These are phyloP conservation scores for Phlegmacium glaucopus DNA, from an alignment of 768 basidiomycete species.

Conservation along the genomic window DNA sequence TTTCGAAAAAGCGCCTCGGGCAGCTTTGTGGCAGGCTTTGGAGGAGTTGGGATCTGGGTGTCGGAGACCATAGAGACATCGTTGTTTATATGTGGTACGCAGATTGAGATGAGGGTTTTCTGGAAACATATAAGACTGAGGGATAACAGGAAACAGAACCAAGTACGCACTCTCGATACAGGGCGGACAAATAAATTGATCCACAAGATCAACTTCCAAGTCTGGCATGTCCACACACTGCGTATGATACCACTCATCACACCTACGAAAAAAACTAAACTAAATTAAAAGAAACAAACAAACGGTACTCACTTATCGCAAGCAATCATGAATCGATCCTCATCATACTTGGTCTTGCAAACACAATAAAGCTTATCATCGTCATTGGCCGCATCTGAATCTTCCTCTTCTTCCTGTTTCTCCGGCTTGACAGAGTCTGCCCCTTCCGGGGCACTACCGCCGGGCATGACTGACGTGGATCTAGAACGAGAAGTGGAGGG, in stretches of 20 bases:
- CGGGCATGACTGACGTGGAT: slow-evolving; percentile 68
- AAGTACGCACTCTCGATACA: slow-evolving; percentile 67
- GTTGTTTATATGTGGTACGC: slow-evolving; percentile 75
- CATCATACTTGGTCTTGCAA: slow-evolving; percentile 84
- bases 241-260: slow-evolving; percentile 95
- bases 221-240: slow-evolving; percentile 82
- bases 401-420: slow-evolving; percentile 46
- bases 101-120: slow-evolving; percentile 58
- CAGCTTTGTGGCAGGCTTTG: slow-evolving; percentile 75
- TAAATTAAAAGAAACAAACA: slow-evolving; percentile 1
- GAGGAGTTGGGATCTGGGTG: slow-evolving; percentile 60
- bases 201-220: slow-evolving; percentile 80
- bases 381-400: slow-evolving; percentile 38
- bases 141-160: not conserved
- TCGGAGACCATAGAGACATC: slow-evolving; percentile 69
- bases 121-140: slow-evolving; percentile 21
- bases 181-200: slow-evolving; percentile 86
- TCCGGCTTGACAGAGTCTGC: slow-evolving; percentile 30
- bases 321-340: slow-evolving; percentile 88
- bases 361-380: slow-evolving; percentile 85
- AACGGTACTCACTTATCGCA: slow-evolving; percentile 71
- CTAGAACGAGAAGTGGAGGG: slow-evolving; percentile 50
- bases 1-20: slow-evolving; percentile 81
- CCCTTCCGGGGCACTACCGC: slow-evolving; percentile 32
- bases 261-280: slow-evolving; percentile 40